Base-by-base conservation (phyloP, 1,284 basidiomycete species). In the Tilletia indica region DNA sequence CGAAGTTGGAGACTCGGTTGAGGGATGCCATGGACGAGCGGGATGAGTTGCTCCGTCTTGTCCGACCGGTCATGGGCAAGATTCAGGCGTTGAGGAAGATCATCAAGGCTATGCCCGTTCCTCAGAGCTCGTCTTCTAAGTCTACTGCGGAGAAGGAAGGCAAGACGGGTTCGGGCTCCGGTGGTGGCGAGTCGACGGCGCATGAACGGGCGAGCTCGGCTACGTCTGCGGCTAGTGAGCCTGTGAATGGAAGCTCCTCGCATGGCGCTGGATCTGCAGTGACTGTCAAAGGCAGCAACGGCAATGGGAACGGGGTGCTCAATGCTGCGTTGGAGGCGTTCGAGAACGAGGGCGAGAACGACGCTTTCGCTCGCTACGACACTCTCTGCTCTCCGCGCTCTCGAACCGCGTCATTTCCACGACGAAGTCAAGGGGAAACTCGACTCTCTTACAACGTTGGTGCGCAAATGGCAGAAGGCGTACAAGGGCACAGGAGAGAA, bases 381-480 rank as follows among this genome's bases (percentile, higher is more conserved):
- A 4, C 74, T 80, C 31, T 70, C 66, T 58, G 85, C 87, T 8
- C 86, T 88, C 34, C 90, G 91, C 1, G 85, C 93, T 54, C 90
- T 91, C 70, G 86, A 88, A 21, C 85, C 93, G 16, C 86, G 90
- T 48, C 87, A 88, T 25, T 92, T 93, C 79, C 92, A 94, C 81
- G 90, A 93, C 73, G 91, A 92, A 76, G 88, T 90, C 74, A 94
- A 88, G 70, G 92, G 91, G 84, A 91, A 92, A 54, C 91, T 85
- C 45, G 85, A 85, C 34, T 68, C 73, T 21, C 76, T 85, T 45
- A 78, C 92, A 34, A 89, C 89, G 5, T 90, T 92, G n/a, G 92
- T 94, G 70, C 91, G 93, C 72, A 97, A 95, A 84, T 98, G 94
- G 92, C 91, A 93, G 85, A 97, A 95, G 84, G 93, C 96, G 82